Percentiles rank a stretch among this genome's conserved stretches.
Conservation (phyloP, 768 basidiomycete species). For the Russula dissimulans region DNA sequence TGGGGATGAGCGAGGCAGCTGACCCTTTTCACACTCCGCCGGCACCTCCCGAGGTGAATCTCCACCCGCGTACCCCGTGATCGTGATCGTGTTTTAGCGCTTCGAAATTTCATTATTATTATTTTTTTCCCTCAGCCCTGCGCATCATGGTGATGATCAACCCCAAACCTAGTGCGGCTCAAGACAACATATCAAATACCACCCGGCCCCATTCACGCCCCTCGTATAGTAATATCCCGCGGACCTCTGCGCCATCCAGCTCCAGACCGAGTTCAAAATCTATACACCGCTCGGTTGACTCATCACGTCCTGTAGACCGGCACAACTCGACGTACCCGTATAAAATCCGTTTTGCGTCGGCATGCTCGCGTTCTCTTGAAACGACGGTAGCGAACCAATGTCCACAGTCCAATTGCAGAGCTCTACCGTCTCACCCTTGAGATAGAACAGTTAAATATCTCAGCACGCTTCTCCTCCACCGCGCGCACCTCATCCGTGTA, state of each 20-base stretch:
- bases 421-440: constrained; percentile 56
- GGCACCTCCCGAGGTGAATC: background rate
- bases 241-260: constrained; percentile 79
- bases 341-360: constrained; percentile 61
- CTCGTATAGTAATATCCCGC: constrained; percentile 67
- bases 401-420: constrained; percentile 86
- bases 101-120: no score
- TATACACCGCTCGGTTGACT: constrained; percentile 22
- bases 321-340: constrained; percentile 43
- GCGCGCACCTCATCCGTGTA: constrained; percentile 65
- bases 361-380: constrained; percentile 58
- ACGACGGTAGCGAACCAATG: constrained; percentile 65
- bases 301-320: background rate
- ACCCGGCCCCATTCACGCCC: constrained; percentile 75
- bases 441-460: background rate
- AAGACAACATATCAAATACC: constrained; percentile 46
- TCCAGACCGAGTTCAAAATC: constrained; percentile 82
- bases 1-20: no score
- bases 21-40: background rate
- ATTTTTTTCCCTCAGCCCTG: no score
- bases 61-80: background rate
- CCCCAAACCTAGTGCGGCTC: constrained; percentile 13
- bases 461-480: background rate
- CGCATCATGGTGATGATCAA: background rate
- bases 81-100: background rate